Evolutionary conservation across 2,329 filamentous ascomycete species (phyloP), one percentile per base, ranked within the genome.

Genomic region (Zasmidium cellare): DNA sequence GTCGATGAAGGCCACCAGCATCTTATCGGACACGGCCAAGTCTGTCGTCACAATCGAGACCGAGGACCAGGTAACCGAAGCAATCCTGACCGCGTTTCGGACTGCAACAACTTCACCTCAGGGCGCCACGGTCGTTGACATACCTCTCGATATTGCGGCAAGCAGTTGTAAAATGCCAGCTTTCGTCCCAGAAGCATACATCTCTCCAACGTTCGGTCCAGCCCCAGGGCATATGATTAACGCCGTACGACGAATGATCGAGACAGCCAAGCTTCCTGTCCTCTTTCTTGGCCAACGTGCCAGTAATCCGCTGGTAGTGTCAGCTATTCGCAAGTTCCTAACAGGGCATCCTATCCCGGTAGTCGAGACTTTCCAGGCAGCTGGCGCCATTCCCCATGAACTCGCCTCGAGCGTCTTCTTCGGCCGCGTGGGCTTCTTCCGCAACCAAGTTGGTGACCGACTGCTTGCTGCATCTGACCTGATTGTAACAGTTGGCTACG

Each of bases 341-440:
- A 62, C 65, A 7, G 75, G 73, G 47, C 72, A 75, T 61, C 76
- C 76, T 1, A 72, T 80, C 9, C 76, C 78, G 1, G 77, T 80
- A 1, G 72, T 80, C 18, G 79, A 81, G 66, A 81, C 79, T 0
- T 81, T 81, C 66, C 78, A 81, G 67, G 79, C 79, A 0, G 79
- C 79, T 1, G 79, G 79, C 7, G 77, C 77, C 11, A 74, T 81
- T 14, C 74, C 76, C 2, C 67, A 75, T 55, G 75, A 78, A 19
- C 70, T 79, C 7, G 72, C 73, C 1, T 57, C 69, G 35, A 73
- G 76, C 47, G 69, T 79, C 9, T 81, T 80, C 71, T 79, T 74
- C 61, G 79, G 79, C 9, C 71, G 79, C 2, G 74, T 81, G 5
- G 79, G 79, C 3, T 71, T 81, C 2, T 81, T 80, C 72, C 70